phyloP scores from a whole-genome alignment of 2,329 filamentous ascomycete species.

The Colletotrichum sidae region DNA sequence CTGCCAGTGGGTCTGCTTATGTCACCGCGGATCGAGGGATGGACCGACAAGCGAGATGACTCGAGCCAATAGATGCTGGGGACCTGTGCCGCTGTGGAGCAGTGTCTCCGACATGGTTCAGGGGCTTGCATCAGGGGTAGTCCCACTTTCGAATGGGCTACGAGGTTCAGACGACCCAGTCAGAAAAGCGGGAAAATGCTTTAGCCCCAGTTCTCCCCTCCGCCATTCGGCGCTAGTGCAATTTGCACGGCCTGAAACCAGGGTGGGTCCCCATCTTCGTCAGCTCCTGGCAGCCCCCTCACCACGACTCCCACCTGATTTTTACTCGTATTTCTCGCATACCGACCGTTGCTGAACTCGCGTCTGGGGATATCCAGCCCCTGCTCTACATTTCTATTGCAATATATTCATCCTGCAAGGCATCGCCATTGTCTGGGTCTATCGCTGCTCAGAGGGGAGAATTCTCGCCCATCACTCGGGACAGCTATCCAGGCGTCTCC shows the following conservation, averaged over 20 bases:
- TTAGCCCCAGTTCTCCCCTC: not conserved
- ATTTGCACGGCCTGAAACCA: slow-evolving; percentile 33
- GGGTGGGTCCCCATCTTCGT: not conserved
- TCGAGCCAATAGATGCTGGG: too few relatives aligned
- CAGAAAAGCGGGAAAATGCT: too few relatives aligned
- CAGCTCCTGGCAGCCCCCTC: slow-evolving; percentile 12
- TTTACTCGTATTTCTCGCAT: too few relatives aligned
- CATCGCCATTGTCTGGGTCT: not conserved
- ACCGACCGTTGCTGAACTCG: too few relatives aligned
- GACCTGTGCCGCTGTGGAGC: too few relatives aligned
- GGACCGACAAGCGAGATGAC: not conserved
- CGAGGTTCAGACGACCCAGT: too few relatives aligned
- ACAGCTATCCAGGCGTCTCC: not conserved
- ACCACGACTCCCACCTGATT: too few relatives aligned
- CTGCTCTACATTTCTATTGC: slow-evolving; percentile 1
- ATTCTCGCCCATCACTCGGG: too few relatives aligned
- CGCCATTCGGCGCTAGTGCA: not conserved
- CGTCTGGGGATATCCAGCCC: not conserved
- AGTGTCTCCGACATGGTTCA: too few relatives aligned
- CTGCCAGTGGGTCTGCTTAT: not conserved
- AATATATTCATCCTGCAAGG: slow-evolving; percentile 11
- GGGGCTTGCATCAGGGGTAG: too few relatives aligned
- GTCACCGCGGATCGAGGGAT: not conserved
- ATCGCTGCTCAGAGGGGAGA: too few relatives aligned
- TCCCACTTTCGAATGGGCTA: too few relatives aligned